Evolutionary conservation across 1,284 basidiomycete species (phyloP), one percentile per base, ranked within the genome.

Genomic region (Xanthoconium separans): DNA sequence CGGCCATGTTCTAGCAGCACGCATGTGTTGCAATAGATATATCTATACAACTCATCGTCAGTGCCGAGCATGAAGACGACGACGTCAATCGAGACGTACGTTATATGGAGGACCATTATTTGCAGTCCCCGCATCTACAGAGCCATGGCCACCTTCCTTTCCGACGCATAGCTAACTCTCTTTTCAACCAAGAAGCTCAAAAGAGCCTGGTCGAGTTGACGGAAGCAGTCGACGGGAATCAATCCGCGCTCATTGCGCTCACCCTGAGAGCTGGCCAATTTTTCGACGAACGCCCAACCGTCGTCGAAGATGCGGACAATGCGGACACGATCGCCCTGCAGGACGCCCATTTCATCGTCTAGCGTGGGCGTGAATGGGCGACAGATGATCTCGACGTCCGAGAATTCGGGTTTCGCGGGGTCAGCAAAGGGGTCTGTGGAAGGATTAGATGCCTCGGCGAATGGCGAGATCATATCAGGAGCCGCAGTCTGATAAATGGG

Each of bases 151-250:
- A 33, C 3, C 13, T 33, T 15, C 6, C 49, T 45, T 2, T 45
- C 42, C 6, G 55, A 31, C 11, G 29, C 54, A 39, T 65, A 77
- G 62, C 75, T 79, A 29, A 79, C 70, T 46, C 77, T 66, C 65
- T 81, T 82, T 52, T 77, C 70, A 30, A 74, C 72, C 46, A 83
- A 64, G 67, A 83, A 84, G 4, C 70, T 69, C 0, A 81, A 75
- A 16, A 82, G 62, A n/a, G 76, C 72, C 62, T 82, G 73, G 16
- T 75, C 73, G 31, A 67, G 61, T 31, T 74, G 72, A 27, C 80
- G 70, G 60, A 87, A 70, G 63, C 84, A 87, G 61, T 86, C 83
- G 29, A 86, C 71, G 3, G 85, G 86, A 43, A 87, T 84, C 40
- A 80, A 61, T 2, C 78, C 78, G 39, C 59, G 50, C 16, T 60